Conservation (phyloP, 2,329 filamentous ascomycete species). For the Hortaea werneckii region DNA sequence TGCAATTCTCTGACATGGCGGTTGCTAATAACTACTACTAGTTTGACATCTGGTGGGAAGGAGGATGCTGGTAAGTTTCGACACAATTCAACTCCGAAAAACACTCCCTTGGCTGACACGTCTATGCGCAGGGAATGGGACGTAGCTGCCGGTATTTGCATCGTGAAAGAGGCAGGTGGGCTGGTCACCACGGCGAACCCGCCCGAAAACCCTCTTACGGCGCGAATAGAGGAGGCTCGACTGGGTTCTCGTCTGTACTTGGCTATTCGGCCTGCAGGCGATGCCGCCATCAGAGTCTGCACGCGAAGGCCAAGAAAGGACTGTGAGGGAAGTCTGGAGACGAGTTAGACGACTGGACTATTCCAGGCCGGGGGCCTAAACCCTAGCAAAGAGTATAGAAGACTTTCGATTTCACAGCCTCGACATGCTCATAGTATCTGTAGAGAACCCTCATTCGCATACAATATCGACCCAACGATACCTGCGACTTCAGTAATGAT, state of each 20-base stretch:
- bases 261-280: conserved; percentile 59
- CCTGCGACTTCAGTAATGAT: too few relatives aligned
- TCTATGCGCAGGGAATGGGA: conserved; percentile 53
- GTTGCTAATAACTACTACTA: conserved; percentile 20
- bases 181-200: conserved; percentile 66
- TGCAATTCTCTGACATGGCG: conserved; percentile 49
- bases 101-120: not conserved
- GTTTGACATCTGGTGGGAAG: conserved; percentile 57
- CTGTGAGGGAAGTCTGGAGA: conserved; percentile 63
- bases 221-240: conserved; percentile 48
- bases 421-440: too few relatives aligned
- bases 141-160: conserved; percentile 64
- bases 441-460: too few relatives aligned
- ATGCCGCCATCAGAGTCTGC: conserved; percentile 52
- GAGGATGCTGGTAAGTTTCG: conserved; percentile 36
- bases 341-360: conserved; percentile 59
- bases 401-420: too few relatives aligned
- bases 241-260: conserved; percentile 62
- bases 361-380: conserved; percentile 45
- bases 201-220: conserved; percentile 46
- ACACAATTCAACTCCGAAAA: not conserved
- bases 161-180: conserved; percentile 63
- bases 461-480: too few relatives aligned
- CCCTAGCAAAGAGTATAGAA: not conserved
- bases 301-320: conserved; percentile 57